phyloP scores from a whole-genome alignment of 495 filamentous ascomycete species.

The Neurospora sp. region DNA sequence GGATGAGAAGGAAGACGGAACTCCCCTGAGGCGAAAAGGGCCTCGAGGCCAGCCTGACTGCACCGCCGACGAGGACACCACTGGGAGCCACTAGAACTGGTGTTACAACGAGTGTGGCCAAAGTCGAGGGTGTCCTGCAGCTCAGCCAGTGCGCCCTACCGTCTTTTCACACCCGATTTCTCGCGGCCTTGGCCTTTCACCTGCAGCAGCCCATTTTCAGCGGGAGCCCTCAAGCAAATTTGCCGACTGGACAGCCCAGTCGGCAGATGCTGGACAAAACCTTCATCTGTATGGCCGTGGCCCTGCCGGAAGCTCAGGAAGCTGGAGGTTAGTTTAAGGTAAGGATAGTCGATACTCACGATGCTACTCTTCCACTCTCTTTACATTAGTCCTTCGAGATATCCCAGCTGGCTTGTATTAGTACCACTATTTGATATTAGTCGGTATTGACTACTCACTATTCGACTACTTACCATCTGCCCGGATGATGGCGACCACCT shows the following conservation, averaged over 20 bases:
- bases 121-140: neutral
- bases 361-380: neutral
- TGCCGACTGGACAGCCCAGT: neutral
- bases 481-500: neutral
- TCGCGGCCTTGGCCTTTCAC: neutral
- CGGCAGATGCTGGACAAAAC: neutral
- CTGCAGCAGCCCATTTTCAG: neutral
- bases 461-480: neutral
- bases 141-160: neutral
- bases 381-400: neutral
- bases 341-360: neutral
- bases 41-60: neutral
- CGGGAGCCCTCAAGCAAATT: neutral
- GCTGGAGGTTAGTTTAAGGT: neutral
- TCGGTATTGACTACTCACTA: neutral
- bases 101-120: neutral
- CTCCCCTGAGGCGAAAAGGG: neutral
- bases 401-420: neutral
- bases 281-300: neutral
- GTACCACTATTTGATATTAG: neutral
- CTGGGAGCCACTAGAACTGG: neutral
- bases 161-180: neutral
- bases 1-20: neutral
- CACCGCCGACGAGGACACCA: neutral
- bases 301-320: neutral